phyloP scores from a whole-genome alignment of 331 rosid genomes.

The Quercus tomentella region DNA sequence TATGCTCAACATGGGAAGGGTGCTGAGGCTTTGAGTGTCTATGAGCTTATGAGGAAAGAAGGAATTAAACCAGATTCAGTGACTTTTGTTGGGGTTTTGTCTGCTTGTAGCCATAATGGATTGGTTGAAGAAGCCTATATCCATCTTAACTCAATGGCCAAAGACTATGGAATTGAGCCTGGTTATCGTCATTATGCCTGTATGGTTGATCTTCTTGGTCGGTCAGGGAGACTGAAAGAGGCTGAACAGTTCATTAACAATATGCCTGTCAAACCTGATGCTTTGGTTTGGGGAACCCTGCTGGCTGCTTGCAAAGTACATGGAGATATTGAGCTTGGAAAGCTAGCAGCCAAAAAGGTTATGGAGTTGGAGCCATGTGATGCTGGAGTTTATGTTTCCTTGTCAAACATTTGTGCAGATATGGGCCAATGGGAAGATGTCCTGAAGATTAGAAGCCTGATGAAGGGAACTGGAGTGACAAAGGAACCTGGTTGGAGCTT shows the following conservation, averaged over 20 bases:
- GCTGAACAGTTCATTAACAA: slow-evolving; percentile 54
- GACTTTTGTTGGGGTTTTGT: slow-evolving; percentile 71
- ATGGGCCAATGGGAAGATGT: slow-evolving; percentile 74
- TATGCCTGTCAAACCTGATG: slow-evolving; percentile 59
- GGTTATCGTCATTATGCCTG: slow-evolving; percentile 71
- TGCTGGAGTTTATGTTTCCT: slow-evolving; percentile 54
- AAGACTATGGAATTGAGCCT: slow-evolving; percentile 57
- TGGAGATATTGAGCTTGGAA: slow-evolving; percentile 67
- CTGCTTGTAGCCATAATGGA: slow-evolving; percentile 71
- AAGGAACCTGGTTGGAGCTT: slow-evolving; percentile 80
- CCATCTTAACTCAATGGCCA: slow-evolving; percentile 55
- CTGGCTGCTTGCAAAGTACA: slow-evolving; percentile 79
- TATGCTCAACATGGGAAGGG: slow-evolving; percentile 82
- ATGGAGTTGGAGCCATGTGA: slow-evolving; percentile 58
- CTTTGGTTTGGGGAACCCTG: slow-evolving; percentile 70
- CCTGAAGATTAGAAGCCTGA: slow-evolving; percentile 49
- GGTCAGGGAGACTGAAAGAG: slow-evolving; percentile 63
- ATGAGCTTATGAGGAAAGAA: slow-evolving; percentile 56
- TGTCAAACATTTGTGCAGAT: slow-evolving; percentile 74
- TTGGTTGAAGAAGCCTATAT: slow-evolving; percentile 71
- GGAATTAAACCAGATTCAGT: slow-evolving; percentile 71
- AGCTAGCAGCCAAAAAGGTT: slow-evolving; percentile 54
- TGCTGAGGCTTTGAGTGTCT: slow-evolving; percentile 57
- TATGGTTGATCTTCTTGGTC: slow-evolving; percentile 77
- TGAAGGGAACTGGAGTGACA: slow-evolving; percentile 48